phyloP scores from a whole-genome alignment of 1,284 basidiomycete species.

The Apiotrichum porosum region DNA sequence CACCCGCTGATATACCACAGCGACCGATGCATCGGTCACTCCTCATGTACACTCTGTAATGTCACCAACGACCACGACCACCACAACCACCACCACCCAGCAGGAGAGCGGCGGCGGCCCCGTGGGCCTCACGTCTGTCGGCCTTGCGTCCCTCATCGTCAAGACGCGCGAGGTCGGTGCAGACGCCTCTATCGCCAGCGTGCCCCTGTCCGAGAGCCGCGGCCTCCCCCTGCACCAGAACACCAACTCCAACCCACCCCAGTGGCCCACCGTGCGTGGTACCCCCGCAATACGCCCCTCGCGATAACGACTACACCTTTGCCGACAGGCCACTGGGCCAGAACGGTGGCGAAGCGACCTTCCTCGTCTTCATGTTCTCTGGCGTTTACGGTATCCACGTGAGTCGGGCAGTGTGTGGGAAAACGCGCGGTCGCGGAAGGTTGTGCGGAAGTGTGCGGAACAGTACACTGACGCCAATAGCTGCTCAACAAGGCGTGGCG shows the following conservation, averaged over 20 bases:
- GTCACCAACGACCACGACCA: not conserved
- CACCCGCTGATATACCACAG: too few species aligned
- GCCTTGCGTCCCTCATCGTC: not conserved
- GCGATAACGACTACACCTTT: not conserved
- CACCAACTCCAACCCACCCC: not conserved
- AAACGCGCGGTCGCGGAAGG: not conserved
- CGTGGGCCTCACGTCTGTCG: too few species aligned
- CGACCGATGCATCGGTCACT: not conserved
- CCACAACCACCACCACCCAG: too few species aligned
- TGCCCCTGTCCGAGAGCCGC: not conserved
- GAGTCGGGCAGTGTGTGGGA: not conserved
- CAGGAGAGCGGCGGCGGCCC: too few species aligned
- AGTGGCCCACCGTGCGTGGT: not conserved
- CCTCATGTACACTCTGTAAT: not conserved
- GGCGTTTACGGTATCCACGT: conserved; percentile 5
- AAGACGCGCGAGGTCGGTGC: not conserved
- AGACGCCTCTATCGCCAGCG: not conserved
- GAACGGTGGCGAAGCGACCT: conserved; percentile 9
- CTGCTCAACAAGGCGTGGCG: conserved; percentile 8
- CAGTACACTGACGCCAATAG: too few species aligned
- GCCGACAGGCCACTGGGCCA: conserved; percentile 7
- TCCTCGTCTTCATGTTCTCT: conserved; percentile 12
- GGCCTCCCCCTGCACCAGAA: not conserved
- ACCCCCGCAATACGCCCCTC: not conserved
- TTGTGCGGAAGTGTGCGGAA: not conserved